Conservation (phyloP, 306 rosid species). For the Spatholobus suberectus region DNA sequence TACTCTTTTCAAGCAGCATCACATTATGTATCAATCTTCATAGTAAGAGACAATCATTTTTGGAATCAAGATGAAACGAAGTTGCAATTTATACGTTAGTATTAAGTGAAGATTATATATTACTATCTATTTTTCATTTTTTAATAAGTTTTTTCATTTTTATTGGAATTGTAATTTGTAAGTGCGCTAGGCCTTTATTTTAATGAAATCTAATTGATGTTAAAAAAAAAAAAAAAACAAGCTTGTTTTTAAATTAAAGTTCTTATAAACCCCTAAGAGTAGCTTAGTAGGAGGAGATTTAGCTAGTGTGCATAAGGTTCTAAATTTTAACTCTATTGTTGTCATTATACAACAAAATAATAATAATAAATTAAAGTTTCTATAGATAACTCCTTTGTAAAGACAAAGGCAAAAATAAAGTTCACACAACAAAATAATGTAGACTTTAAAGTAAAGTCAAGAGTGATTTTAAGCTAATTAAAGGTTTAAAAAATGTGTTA, state of each 20-base stretch:
- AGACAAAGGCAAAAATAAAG: background rate
- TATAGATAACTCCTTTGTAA: background rate
- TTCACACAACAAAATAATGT: background rate
- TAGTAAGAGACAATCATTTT: too few species aligned
- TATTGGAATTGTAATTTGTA: background rate
- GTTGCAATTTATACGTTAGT: background rate
- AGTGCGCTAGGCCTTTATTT: background rate
- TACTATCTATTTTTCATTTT: background rate
- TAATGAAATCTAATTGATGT: background rate
- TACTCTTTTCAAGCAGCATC: too few species aligned
- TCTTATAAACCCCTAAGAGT: too few species aligned
- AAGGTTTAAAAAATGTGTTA: slow-evolving; percentile 12
- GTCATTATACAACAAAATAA: too few species aligned
- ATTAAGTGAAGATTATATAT: background rate
- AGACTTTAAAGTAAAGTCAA: background rate
- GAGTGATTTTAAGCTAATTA: slow-evolving; percentile 10
- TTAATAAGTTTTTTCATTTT: background rate
- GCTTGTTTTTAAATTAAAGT: slow-evolving; percentile 10
- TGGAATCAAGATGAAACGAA: background rate
- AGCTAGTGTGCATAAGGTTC: too few species aligned
- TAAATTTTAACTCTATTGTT: too few species aligned
- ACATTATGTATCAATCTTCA: too few species aligned
- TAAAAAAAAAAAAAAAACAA: background rate
- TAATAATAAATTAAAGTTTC: too few species aligned
- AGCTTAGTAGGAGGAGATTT: too few species aligned